Evolutionary conservation across 768 basidiomycete species (phyloP).

Genomic region (Boletus speciosus): DNA sequence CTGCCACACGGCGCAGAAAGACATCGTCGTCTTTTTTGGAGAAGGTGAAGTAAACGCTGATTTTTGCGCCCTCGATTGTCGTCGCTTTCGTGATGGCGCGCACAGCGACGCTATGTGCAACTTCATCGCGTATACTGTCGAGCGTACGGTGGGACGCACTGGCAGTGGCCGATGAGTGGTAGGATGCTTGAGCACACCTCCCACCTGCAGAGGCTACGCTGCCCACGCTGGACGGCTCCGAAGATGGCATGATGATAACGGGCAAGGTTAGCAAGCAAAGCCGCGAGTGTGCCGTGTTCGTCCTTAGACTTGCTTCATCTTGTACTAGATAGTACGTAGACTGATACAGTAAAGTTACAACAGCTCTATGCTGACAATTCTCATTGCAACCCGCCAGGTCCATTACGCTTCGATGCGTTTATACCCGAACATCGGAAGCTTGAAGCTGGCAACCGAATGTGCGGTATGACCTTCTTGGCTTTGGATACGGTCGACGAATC

Average conservation of each 20-base stretch:
- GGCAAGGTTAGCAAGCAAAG: not conserved
- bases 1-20: constrained; percentile 56
- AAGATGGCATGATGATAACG: constrained; percentile 19
- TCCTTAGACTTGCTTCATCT: too few species aligned
- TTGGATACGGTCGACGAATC: constrained; percentile 12
- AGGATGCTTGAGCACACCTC: not conserved
- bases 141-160: constrained; percentile 41
- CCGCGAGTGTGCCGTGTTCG: too few species aligned
- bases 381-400: not conserved
- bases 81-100: constrained; percentile 50
- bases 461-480: constrained; percentile 7
- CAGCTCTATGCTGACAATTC: not conserved
- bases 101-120: constrained; percentile 54
- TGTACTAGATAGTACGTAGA: too few species aligned
- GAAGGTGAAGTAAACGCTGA: constrained; percentile 60
- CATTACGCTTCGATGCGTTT: constrained; percentile 12
- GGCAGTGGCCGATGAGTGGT: constrained; percentile 1
- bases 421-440: constrained; percentile 8
- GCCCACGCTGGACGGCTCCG: constrained; percentile 25
- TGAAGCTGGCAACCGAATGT: not conserved
- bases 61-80: constrained; percentile 48
- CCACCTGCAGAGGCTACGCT: constrained; percentile 2
- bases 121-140: constrained; percentile 58
- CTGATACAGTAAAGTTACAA: not conserved
- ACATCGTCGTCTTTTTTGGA: constrained; percentile 53